Percentiles rank a stretch among this genome's conserved stretches.
Conservation (phyloP, 345 rosid genomes). For the Brassica nigra region DNA sequence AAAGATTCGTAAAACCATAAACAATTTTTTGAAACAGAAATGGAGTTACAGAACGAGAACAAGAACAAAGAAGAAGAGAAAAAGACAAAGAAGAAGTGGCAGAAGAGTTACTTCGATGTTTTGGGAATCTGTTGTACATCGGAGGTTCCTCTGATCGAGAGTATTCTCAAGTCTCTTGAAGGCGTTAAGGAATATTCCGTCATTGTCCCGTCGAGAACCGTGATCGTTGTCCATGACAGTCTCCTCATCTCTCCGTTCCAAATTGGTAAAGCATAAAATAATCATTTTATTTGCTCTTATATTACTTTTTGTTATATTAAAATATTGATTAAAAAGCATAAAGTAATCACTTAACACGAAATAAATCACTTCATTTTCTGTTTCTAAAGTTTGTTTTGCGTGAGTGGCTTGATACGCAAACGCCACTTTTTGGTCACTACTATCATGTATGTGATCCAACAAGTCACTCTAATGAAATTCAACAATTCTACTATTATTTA, state of each 20-base stretch:
- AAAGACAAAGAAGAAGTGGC: conserved; percentile 40
- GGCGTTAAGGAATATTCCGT: conserved; percentile 74
- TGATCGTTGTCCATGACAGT: conserved; percentile 79
- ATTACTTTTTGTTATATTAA: background rate
- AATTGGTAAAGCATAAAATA: conserved; percentile 58
- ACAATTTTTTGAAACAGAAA: background rate
- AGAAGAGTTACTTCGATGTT: conserved; percentile 92
- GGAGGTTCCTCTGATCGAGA: conserved; percentile 76
- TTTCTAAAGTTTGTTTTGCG: background rate
- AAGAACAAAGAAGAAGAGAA: conserved; percentile 26
- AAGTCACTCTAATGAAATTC: background rate
- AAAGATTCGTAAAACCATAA: background rate
- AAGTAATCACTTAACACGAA: background rate
- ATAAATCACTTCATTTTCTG: background rate
- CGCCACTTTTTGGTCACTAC: conserved; percentile 1
- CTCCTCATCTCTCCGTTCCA: conserved; percentile 67
- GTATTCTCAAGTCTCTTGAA: conserved; percentile 60
- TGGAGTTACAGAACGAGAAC: conserved; percentile 16
- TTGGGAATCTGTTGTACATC: conserved; percentile 88
- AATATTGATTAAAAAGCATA: background rate
- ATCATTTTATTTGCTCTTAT: background rate
- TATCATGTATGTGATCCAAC: background rate
- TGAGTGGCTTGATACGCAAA: conserved; percentile 15
- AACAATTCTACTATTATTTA: background rate
- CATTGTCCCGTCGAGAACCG: conserved; percentile 76